Evolutionary conservation across 75 land plant genomes (phyloP).

Genomic region (Sequoiadendron giganteum): DNA sequence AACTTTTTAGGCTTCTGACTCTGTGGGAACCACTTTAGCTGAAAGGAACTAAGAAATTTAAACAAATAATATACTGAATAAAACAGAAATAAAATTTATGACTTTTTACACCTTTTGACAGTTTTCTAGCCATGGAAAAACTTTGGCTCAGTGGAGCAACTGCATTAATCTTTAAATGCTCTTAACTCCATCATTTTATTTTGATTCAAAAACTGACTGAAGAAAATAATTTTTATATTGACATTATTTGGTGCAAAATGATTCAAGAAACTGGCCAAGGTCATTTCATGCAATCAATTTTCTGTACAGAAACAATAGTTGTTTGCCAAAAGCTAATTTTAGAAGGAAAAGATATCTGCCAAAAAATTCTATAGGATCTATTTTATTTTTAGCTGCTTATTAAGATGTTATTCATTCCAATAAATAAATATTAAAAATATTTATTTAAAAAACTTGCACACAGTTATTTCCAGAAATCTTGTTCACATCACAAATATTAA

Average conservation of each 20-base stretch:
- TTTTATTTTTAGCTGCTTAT: not conserved
- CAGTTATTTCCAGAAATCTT: too few relatives aligned
- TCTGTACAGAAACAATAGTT: not conserved
- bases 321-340: not conserved
- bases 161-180: not conserved
- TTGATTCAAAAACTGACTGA: not conserved
- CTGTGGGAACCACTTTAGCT: not conserved
- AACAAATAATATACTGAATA: not conserved
- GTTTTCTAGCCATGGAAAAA: not conserved
- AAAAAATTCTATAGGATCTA: not conserved
- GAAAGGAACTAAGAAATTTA: not conserved
- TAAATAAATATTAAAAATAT: not conserved
- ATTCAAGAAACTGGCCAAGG: not conserved
- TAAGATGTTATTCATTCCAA: not conserved
- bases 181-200: not conserved
- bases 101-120: not conserved
- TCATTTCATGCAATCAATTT: not conserved
- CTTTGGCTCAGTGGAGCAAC: not conserved
- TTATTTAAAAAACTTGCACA: too few relatives aligned
- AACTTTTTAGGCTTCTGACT: not conserved
- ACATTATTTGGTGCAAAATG: not conserved
- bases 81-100: not conserved
- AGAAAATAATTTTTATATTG: not conserved
- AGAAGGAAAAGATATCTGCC: not conserved
- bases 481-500: too few relatives aligned